Percentiles rank a stretch among this genome's conserved stretches.
Evolutionary conservation across 129 eudicot genomes (phyloP).

Genomic region (Lactuca sativa): DNA sequence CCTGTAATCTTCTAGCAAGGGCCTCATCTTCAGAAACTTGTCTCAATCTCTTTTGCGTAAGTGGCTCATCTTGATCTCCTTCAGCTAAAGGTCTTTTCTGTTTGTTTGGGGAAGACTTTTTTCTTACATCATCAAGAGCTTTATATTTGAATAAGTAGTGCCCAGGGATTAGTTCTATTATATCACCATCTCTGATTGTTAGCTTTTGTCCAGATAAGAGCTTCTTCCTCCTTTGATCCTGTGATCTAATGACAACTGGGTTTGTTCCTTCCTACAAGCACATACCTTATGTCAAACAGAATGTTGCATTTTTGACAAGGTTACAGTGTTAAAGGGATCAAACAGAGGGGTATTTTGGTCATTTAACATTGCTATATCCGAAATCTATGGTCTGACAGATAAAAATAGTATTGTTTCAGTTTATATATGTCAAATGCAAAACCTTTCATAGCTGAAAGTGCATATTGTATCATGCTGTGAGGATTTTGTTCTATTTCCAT

Average conservation of each 20-base stretch:
- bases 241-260: slow-evolving; percentile 73
- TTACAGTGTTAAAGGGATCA: too few species aligned
- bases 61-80: slow-evolving; percentile 30
- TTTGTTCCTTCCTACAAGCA: slow-evolving; percentile 80
- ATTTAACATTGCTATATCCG: too few species aligned
- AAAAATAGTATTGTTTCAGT: too few species aligned
- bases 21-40: slow-evolving; percentile 55
- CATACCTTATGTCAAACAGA: too few species aligned
- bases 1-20: slow-evolving; percentile 47
- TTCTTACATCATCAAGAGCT: slow-evolving; percentile 17
- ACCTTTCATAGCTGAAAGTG: too few species aligned
- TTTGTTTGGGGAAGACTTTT: slow-evolving; percentile 23
- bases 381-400: too few species aligned
- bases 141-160: slow-evolving; percentile 66
- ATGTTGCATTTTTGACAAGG: too few species aligned
- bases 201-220: slow-evolving; percentile 57
- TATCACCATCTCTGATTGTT: slow-evolving; percentile 59
- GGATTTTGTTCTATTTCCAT: too few species aligned
- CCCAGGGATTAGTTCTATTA: slow-evolving; percentile 91
- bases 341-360: too few species aligned
- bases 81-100: slow-evolving; percentile 43
- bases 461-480: too few species aligned
- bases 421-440: too few species aligned
- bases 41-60: slow-evolving; percentile 41
- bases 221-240: slow-evolving; percentile 66